These are phyloP conservation scores for Pulveroboletus sp. DNA, from an alignment of 768 basidiomycete genomes.

Conservation along the genomic window DNA sequence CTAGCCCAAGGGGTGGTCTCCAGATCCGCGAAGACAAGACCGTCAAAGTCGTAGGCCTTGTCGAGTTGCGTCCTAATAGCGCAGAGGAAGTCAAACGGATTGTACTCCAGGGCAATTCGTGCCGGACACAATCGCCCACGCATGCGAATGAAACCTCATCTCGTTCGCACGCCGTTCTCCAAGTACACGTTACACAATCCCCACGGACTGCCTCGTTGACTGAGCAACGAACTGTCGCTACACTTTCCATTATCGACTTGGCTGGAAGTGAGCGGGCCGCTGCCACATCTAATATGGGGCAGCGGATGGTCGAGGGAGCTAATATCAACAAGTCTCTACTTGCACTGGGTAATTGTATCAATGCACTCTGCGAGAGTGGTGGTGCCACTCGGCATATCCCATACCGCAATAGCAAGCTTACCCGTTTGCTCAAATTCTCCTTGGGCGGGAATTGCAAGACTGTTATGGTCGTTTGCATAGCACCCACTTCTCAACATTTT, in stretches of 20 bases:
- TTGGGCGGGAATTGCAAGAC: constrained; percentile 99
- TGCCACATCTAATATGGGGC: constrained; percentile 95
- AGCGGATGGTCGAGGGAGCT: constrained; percentile 96
- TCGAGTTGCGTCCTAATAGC: constrained; percentile 70
- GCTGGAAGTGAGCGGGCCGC: constrained; percentile 97
- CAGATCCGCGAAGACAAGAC: constrained; percentile 92
- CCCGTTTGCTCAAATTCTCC: constrained; percentile 94
- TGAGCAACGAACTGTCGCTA: constrained; percentile 79
- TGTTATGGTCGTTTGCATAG: constrained; percentile 98
- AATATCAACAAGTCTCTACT: constrained; percentile 99
- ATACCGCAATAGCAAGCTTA: constrained; percentile 97
- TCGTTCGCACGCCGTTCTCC: constrained; percentile 94
- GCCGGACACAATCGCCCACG: constrained; percentile 89
- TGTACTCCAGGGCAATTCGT: constrained; percentile 81
- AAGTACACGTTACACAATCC: constrained; percentile 87
- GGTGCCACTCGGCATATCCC: constrained; percentile 87
- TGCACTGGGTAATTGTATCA: constrained; percentile 97
- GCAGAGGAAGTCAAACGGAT: constrained; percentile 95
- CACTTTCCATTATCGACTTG: constrained; percentile 95
- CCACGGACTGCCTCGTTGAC: constrained; percentile 82
- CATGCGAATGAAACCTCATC: constrained; percentile 97
- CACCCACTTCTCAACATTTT: constrained; percentile 91
- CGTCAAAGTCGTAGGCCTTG: constrained; percentile 84
- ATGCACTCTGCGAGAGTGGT: constrained; percentile 93
- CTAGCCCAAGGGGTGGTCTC: constrained; percentile 73